Base-by-base conservation (phyloP, 177 flowering plant species). In the Vitis hybrid region DNA sequence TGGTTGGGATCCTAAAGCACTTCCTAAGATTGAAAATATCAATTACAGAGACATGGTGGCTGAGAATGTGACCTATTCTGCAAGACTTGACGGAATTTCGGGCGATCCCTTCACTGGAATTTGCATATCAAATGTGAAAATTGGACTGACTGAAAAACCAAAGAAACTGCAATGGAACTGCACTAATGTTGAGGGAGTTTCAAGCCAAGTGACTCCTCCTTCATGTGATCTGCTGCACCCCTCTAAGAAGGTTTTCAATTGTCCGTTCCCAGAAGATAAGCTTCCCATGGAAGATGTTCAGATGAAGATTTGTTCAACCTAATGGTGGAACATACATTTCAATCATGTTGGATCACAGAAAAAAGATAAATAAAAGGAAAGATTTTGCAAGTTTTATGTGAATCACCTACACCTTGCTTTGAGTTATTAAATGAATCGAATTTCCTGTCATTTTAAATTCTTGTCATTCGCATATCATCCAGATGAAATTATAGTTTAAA, bases 151-250 rank as follows among this genome's bases (percentile, higher is more conserved):
- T 1, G 56, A 4, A 30, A 73, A 76, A 3, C 65, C 79, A 0
- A 79, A 86, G 78, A 71, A 81, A 50, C 1, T 70, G 59, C 85
- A 65, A 50, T 87, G 92, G 90, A 83, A 82, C 35, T 88, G 92
- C 65, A 80, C 78, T 8, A 63, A 84, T 60, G 52, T 88, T 35
- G 35, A 13, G 9, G 92, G 90, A 9, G 68, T 78, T 5, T 64
- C 83, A 2, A 74, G 76, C 74, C 30, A 60, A 8, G 91, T 88
- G 46, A 77, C 41, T 3, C 91, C 91, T n/a, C 75, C 91, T 0
- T 20, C 21, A 20, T 86, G 91, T 58, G 60, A 11, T 61, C 60
- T 68, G 62, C 69, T 88, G 81, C 78, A 32, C 6, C 35, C 35
- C 35, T 32, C 79, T 1, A 74, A 79, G 64, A 67, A 71, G 50